These are phyloP conservation scores for Lachancea nothofagi DNA, from an alignment of 805 yeast genomes.

Conservation along the genomic window DNA sequence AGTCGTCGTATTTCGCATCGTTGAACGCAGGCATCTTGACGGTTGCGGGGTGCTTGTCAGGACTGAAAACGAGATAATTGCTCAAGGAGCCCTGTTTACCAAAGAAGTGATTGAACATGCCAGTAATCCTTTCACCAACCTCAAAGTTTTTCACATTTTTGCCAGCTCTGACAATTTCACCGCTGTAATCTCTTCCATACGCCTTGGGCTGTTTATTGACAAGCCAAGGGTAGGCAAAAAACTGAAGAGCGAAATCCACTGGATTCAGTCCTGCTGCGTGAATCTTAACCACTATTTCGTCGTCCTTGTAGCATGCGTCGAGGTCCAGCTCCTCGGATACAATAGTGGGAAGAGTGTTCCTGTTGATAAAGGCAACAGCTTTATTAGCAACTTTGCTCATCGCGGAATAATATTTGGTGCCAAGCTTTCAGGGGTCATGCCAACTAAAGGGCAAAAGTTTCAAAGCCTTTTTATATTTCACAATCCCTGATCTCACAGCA, in stretches of 20 bases:
- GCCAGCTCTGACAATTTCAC: slow-evolving; percentile 27
- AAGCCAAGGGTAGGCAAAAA: slow-evolving; percentile 12
- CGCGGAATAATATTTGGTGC: no score
- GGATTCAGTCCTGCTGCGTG: slow-evolving; percentile 33
- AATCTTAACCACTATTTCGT: slow-evolving; percentile 27
- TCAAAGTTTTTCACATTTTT: slow-evolving; percentile 17
- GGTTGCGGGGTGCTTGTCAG: slow-evolving; percentile 26
- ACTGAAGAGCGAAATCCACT: slow-evolving; percentile 21
- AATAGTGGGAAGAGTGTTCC: slow-evolving; percentile 17
- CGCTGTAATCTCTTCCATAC: slow-evolving; percentile 28
- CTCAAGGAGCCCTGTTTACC: slow-evolving; percentile 39
- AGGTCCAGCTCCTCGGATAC: slow-evolving; percentile 21
- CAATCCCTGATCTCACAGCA: no score
- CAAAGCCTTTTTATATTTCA: no score
- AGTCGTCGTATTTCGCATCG: slow-evolving; percentile 17
- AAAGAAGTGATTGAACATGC: slow-evolving; percentile 20
- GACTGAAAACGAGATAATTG: slow-evolving; percentile 43
- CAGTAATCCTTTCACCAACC: slow-evolving; percentile 29
- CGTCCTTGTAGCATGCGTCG: slow-evolving; percentile 18
- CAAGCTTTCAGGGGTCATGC: no score
- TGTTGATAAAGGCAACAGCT: slow-evolving; percentile 23
- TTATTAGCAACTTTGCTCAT: slow-evolving; percentile 16
- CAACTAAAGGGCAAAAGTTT: no score
- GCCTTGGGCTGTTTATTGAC: slow-evolving; percentile 16
- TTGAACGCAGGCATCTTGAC: slow-evolving; percentile 27